Evolutionary conservation across 768 basidiomycete genomes (phyloP), one percentile per base, ranked within the genome.

Genomic region (Auriscalpium vulgare): DNA sequence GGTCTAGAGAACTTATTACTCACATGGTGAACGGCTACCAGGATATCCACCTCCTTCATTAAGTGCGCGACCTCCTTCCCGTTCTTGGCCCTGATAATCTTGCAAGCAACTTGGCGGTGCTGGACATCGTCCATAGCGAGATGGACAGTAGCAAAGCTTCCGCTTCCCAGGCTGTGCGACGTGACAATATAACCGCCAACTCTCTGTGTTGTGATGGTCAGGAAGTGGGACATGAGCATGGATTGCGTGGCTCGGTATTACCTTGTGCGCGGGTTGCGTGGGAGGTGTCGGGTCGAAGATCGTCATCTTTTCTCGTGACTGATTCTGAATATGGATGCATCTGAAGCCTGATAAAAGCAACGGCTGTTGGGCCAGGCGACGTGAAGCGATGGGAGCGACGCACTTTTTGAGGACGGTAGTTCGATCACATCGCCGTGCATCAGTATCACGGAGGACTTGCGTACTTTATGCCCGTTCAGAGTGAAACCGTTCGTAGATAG

Each of bases 81-180:
- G 52, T 78, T 79, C 66, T 81, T 82, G 1, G 74, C 78, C 61
- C 80, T 81, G 64, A 92, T 87, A 56, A 83, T 89, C 68, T 92
- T 92, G 68, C 89, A 91, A 19, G 90, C 90, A 29, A 89, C 87
- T 69, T 92, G 90, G 46, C 82, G 77, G 60, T 82, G 78, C 47
- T 75, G 79, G 9, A 69, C 66, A 10, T 75, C 79, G 63, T 89
- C 87, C 56, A 88, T 74, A 16, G 88, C 88, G 21, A 92, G 77
- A 63, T 90, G 84, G 1, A 92, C 90, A 1, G 84, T 86, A 0
- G 89, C 90, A 68, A 91, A 92, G 44, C 85, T 85, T 5, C 90
- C 90, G 21, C 81, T 84, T 44, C 90, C 90, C 11, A 92, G 78
- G 61, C 84, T 87, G 57, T 91, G 87, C 4, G 85, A 83, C 17